These are phyloP conservation scores for Saksenaea vasiformis DNA, from an alignment of 371 early-diverging fungal species.

Conservation along the genomic window DNA sequence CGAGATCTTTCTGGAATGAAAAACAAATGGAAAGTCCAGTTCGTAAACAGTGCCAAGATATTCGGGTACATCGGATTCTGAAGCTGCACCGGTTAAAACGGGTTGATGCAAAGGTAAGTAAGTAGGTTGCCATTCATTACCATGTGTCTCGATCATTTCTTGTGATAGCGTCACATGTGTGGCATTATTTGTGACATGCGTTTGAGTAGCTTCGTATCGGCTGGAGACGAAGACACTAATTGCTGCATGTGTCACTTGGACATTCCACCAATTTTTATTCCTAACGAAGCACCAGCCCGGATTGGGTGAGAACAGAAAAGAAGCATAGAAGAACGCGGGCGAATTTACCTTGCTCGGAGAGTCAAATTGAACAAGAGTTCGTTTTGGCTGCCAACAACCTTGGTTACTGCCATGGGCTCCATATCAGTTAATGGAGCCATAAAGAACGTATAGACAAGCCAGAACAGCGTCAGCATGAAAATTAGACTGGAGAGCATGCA, in stretches of 20 bases:
- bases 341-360: neutral
- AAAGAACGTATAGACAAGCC: neutral
- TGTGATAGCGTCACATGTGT: neutral
- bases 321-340: too few species aligned
- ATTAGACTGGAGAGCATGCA: neutral
- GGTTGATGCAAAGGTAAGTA: neutral
- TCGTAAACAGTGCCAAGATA: conserved; percentile 53
- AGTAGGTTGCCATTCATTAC: neutral
- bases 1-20: conserved; percentile 34
- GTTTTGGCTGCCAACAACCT: neutral
- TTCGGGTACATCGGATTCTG: conserved; percentile 15
- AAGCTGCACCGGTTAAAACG: neutral
- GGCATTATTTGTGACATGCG: neutral
- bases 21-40: conserved; percentile 53
- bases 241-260: conserved; percentile 36
- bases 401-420: neutral
- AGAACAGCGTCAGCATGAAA: neutral
- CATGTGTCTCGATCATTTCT: neutral
- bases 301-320: too few species aligned
- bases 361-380: neutral
- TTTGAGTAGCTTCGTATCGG: conserved; percentile 19
- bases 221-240: conserved; percentile 58
- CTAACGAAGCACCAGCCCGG: conserved; percentile 1
- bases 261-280: conserved; percentile 26
- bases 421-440: neutral